phyloP scores from a whole-genome alignment of 2,329 filamentous ascomycete species.

The Fusarium sp. region DNA sequence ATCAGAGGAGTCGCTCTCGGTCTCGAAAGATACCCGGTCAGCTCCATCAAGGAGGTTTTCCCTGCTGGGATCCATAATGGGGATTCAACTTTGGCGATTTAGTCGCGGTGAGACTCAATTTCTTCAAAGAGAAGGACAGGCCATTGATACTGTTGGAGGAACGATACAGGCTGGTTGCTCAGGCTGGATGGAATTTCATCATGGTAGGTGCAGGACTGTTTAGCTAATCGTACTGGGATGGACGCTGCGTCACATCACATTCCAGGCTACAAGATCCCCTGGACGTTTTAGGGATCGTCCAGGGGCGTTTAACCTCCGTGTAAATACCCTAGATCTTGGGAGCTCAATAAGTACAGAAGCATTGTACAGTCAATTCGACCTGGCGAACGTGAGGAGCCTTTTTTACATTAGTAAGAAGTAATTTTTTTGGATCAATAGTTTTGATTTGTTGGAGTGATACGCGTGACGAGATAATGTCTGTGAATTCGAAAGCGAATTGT shows the following conservation, averaged over 20 bases:
- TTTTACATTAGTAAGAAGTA: too few relatives aligned
- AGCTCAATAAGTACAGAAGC: neutral
- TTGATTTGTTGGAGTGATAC: too few relatives aligned
- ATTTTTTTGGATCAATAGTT: too few relatives aligned
- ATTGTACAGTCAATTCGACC: neutral
- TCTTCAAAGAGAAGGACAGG: neutral
- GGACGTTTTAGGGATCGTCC: slow-evolving; percentile 18
- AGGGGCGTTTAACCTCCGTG: neutral
- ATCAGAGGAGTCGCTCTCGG: slow-evolving; percentile 43
- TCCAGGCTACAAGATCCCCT: slow-evolving; percentile 25
- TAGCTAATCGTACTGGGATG: slow-evolving; percentile 29
- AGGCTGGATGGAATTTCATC: neutral
- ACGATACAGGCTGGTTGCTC: neutral
- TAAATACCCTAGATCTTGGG: slow-evolving; percentile 23
- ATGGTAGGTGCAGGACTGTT: slow-evolving; percentile 10
- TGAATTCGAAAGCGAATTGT: too few relatives aligned
- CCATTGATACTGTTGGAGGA: slow-evolving; percentile 8
- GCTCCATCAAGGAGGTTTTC: slow-evolving; percentile 49
- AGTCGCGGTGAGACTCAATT: slow-evolving; percentile 17
- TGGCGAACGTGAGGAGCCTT: too few relatives aligned
- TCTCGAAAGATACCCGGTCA: slow-evolving; percentile 41
- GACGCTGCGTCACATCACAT: slow-evolving; percentile 36
- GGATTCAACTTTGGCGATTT: neutral
- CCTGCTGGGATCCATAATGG: slow-evolving; percentile 49
- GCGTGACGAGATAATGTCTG: too few relatives aligned